Percentiles rank a stretch among this genome's conserved stretches.
Evolutionary conservation across 768 basidiomycete genomes (phyloP).

Genomic region (Russula sp.): DNA sequence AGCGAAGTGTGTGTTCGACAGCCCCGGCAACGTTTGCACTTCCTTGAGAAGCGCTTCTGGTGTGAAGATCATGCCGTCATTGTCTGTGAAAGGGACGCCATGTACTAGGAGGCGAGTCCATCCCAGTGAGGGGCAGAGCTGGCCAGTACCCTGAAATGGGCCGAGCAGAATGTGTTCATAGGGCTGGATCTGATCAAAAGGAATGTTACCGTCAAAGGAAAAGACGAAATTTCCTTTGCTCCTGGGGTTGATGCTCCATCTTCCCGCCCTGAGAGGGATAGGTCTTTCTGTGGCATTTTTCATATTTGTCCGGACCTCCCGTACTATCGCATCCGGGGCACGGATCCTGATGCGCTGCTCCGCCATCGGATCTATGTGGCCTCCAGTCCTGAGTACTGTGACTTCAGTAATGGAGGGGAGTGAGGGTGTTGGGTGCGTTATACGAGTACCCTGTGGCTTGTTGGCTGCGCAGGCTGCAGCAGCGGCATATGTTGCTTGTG

Average conservation of each 20-base stretch:
- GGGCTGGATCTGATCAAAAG: accelerated
- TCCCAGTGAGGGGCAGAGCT: too few species aligned
- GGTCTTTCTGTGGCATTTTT: not conserved
- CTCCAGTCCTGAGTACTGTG: not conserved
- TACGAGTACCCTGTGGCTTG: accelerated
- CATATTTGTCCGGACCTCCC: not conserved
- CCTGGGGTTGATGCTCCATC: not conserved
- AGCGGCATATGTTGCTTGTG: not conserved
- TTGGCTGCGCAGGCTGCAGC: not conserved
- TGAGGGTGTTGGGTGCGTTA: accelerated
- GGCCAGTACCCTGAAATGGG: not conserved
- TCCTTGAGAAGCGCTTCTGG: not conserved
- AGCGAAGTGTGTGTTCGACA: too few species aligned
- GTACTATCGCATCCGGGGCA: not conserved
- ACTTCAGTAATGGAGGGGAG: not conserved
- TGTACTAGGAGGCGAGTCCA: too few species aligned
- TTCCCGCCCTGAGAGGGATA: not conserved
- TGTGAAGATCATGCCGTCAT: not conserved
- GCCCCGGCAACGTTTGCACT: too few species aligned
- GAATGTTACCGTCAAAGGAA: not conserved
- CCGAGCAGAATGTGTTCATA: not conserved
- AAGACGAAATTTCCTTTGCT: not conserved
- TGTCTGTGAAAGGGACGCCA: too few species aligned
- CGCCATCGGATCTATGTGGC: accelerated
- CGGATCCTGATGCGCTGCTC: not conserved